These are phyloP conservation scores for Lathyrus tuberosus DNA, from an alignment of 306 rosid genomes.

Conservation along the genomic window DNA sequence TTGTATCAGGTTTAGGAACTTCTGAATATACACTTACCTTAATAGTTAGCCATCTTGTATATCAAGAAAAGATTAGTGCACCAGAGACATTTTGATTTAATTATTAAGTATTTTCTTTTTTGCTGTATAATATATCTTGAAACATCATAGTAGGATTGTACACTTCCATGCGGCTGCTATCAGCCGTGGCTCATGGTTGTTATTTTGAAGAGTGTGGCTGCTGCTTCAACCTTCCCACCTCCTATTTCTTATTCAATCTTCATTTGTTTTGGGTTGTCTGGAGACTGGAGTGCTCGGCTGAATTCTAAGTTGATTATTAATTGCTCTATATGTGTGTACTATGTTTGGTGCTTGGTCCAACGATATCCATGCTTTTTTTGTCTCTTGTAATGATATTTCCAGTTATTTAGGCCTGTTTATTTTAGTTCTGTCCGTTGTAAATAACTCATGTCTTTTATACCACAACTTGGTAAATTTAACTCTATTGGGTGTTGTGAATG, in stretches of 20 bases:
- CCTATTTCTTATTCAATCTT: neutral
- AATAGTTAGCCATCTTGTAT: slow-evolving; percentile 2
- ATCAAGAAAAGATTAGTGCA: slow-evolving; percentile 1
- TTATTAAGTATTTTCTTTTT: neutral
- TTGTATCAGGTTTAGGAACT: slow-evolving; percentile 9
- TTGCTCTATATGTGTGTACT: neutral
- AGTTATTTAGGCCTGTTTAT: neutral
- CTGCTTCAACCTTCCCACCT: slow-evolving; percentile 1
- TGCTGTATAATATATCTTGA: neutral
- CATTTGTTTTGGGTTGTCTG: neutral
- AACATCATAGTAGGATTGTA: slow-evolving; percentile 6
- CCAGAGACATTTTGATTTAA: slow-evolving; percentile 20
- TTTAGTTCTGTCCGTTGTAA: neutral
- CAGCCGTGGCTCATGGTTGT: neutral
- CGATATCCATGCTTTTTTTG: neutral
- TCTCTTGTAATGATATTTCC: neutral
- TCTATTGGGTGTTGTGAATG: neutral
- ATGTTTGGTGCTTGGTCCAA: neutral
- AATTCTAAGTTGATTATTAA: neutral
- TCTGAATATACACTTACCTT: slow-evolving; percentile 21
- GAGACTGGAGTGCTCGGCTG: no score
- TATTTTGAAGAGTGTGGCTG: neutral
- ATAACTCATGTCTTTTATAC: neutral
- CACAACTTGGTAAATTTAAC: neutral
- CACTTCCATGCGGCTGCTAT: slow-evolving; percentile 1